These are phyloP conservation scores for Mycena albidolilacea DNA, from an alignment of 768 basidiomycete species.

Conservation along the genomic window DNA sequence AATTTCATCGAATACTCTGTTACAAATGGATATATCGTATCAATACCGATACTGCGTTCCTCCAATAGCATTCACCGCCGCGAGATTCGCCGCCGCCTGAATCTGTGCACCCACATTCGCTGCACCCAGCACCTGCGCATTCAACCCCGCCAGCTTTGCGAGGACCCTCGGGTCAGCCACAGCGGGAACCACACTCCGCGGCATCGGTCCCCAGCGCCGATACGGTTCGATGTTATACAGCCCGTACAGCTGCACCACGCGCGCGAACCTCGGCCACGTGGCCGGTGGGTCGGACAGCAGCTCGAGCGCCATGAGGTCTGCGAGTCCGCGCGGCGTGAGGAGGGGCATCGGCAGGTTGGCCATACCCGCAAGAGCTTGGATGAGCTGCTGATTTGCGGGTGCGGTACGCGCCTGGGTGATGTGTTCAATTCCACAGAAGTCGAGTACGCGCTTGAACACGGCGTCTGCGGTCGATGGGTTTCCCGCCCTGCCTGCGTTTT, in stretches of 20 bases:
- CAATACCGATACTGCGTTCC: constrained; percentile 9
- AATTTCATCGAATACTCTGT: too few species aligned
- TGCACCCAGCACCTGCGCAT: neutral
- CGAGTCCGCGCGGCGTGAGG: constrained; percentile 14
- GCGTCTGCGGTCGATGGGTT: constrained; percentile 18
- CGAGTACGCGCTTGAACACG: constrained; percentile 28
- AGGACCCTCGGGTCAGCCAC: constrained; percentile 29
- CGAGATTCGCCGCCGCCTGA: constrained; percentile 7
- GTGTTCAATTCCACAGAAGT: constrained; percentile 36
- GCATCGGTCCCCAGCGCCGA: constrained; percentile 11
- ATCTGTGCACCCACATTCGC: constrained; percentile 16
- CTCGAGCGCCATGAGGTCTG: constrained; percentile 9
- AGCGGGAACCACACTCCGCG: constrained; percentile 23
- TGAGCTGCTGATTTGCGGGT: neutral
- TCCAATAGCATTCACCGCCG: constrained; percentile 14
- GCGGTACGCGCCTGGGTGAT: constrained; percentile 15
- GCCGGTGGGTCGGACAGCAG: constrained; percentile 13
- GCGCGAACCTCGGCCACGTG: neutral
- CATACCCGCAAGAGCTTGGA: neutral
- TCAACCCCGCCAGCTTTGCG: constrained; percentile 11
- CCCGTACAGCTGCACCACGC: constrained; percentile 1
- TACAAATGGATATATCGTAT: neutral
- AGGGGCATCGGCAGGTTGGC: constrained; percentile 16
- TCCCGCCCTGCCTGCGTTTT: constrained; percentile 26
- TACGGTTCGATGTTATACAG: constrained; percentile 4